Conservation (phyloP, 2,329 filamentous ascomycete genomes). For the Aspergillus ochraceus region DNA sequence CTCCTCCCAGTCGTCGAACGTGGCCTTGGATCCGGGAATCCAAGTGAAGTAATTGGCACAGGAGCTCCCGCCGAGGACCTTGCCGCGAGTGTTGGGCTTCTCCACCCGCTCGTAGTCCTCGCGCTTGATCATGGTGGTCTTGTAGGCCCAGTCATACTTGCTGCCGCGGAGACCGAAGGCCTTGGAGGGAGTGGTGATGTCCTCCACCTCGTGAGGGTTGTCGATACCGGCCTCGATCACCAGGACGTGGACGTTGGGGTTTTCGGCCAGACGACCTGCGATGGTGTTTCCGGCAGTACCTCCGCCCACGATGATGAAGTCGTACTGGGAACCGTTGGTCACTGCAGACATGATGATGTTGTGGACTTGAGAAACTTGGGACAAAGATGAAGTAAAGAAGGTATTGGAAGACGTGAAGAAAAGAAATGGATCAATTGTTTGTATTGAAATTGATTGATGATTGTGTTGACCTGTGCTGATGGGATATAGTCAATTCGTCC, state of each 20-base stretch:
- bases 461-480: background rate
- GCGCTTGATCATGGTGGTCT: constrained; percentile 60
- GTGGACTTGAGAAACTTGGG: background rate
- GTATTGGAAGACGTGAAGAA: background rate
- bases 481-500: background rate
- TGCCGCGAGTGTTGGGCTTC: constrained; percentile 63
- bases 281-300: constrained; percentile 43
- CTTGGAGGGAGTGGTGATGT: constrained; percentile 57
- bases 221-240: constrained; percentile 39
- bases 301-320: constrained; percentile 35
- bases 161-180: constrained; percentile 59
- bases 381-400: background rate
- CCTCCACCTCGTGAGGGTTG: constrained; percentile 51
- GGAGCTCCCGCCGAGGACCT: constrained; percentile 59
- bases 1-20: constrained; percentile 54
- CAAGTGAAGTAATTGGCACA: constrained; percentile 66
- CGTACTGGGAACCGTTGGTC: constrained; percentile 18
- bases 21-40: constrained; percentile 58
- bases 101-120: constrained; percentile 60
- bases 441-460: background rate
- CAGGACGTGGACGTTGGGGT: constrained; percentile 43
- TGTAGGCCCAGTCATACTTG: constrained; percentile 62
- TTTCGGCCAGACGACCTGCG: constrained; percentile 55
- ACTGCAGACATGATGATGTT: background rate
- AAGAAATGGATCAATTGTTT: background rate